Evolutionary conservation across 2,329 filamentous ascomycete species (phyloP).

Genomic region (Colletotrichum neosansevieriae): DNA sequence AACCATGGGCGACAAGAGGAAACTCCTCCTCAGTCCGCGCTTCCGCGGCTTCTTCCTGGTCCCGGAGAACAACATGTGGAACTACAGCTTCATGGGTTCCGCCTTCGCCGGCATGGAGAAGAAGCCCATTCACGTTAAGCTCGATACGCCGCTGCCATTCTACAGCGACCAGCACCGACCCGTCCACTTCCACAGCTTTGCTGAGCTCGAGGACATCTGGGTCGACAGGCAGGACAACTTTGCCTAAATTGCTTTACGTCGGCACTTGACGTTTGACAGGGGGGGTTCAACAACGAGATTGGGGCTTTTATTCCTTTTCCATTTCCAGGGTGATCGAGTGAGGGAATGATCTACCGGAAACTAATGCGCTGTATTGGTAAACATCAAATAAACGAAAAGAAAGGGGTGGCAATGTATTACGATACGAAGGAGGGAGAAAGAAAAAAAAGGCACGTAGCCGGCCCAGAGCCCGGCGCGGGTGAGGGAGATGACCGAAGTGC

Average conservation of each 20-base stretch:
- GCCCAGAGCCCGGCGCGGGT: neutral
- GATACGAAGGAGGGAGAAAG: neutral
- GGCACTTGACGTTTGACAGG: neutral
- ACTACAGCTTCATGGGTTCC: slow-evolving; percentile 98
- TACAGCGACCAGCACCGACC: slow-evolving; percentile 94
- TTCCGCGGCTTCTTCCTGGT: slow-evolving; percentile 97
- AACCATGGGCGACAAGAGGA: slow-evolving; percentile 93
- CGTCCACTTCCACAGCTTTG: slow-evolving; percentile 96
- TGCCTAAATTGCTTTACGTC: slow-evolving; percentile 69
- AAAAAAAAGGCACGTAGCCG: too few relatives aligned
- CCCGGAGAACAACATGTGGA: slow-evolving; percentile 91
- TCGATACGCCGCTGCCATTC: slow-evolving; percentile 90
- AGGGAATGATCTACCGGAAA: too few relatives aligned
- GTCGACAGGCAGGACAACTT: slow-evolving; percentile 95
- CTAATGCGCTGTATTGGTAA: neutral
- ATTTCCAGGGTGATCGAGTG: too few relatives aligned
- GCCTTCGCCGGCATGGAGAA: slow-evolving; percentile 90
- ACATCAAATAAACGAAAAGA: neutral
- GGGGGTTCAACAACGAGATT: neutral
- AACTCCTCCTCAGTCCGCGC: slow-evolving; percentile 91
- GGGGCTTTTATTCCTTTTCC: neutral
- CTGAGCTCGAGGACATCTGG: slow-evolving; percentile 96
- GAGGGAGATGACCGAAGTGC: neutral
- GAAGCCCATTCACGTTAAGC: slow-evolving; percentile 89
- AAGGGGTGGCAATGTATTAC: neutral